Percentiles rank a stretch among this genome's conserved stretches.
Conservation (phyloP, 768 basidiomycete genomes). For the Leccinum ochraceum region DNA sequence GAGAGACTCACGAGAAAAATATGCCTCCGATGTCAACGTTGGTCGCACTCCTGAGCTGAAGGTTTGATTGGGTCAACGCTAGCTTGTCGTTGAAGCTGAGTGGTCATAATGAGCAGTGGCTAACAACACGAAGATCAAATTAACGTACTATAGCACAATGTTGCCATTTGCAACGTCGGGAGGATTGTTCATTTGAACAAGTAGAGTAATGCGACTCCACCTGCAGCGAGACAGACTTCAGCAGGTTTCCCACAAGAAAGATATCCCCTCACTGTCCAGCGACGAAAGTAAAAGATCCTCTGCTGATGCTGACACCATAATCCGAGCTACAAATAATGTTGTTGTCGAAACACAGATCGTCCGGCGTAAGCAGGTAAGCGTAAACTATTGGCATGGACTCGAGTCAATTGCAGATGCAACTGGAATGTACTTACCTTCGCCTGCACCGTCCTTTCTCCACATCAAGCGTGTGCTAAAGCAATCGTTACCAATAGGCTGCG, state of each 20-base stretch:
- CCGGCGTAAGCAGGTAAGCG: slow-evolving; percentile 71
- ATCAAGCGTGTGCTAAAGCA: slow-evolving; percentile 77
- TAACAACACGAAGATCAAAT: not conserved
- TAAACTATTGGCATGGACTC: slow-evolving; percentile 52
- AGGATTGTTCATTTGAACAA: slow-evolving; percentile 78
- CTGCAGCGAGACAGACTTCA: slow-evolving; percentile 30
- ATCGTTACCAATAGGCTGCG: slow-evolving; percentile 57
- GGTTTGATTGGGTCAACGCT: slow-evolving; percentile 56
- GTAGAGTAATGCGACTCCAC: slow-evolving; percentile 72
- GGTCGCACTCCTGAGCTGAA: slow-evolving; percentile 62
- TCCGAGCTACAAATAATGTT: slow-evolving; percentile 68
- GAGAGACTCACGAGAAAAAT: slow-evolving; percentile 67
- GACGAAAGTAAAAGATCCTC: slow-evolving; percentile 64
- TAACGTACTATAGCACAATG: slow-evolving; percentile 63
- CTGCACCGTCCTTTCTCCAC: slow-evolving; percentile 67
- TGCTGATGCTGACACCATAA: slow-evolving; percentile 74
- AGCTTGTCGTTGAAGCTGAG: slow-evolving; percentile 67
- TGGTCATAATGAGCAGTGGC: not conserved
- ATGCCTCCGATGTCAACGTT: slow-evolving; percentile 63
- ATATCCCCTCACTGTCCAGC: slow-evolving; percentile 56
- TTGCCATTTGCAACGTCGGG: slow-evolving; percentile 72
- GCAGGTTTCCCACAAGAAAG: not conserved
- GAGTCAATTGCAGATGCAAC: not conserved
- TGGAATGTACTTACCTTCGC: slow-evolving; percentile 57
- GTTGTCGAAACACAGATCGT: slow-evolving; percentile 55